Evolutionary conservation across 495 filamentous ascomycete species (phyloP).

Genomic region (Penicillium malachiteum): DNA sequence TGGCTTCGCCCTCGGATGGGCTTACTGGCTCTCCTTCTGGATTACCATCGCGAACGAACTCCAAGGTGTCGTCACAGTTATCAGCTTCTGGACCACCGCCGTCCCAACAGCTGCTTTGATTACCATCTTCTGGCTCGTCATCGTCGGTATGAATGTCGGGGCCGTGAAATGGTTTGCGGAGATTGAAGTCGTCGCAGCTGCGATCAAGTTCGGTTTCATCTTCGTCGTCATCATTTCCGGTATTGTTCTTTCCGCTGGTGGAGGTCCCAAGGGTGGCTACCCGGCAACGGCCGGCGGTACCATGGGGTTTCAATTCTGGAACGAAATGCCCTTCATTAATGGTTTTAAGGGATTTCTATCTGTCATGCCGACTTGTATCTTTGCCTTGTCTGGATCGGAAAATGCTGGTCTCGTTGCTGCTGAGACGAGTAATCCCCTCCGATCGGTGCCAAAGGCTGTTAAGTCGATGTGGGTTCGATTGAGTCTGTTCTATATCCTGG

Average conservation of each 20-base stretch:
- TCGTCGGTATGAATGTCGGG: constrained; percentile 44
- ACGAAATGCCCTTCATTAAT: constrained; percentile 62
- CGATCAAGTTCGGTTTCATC: constrained; percentile 49
- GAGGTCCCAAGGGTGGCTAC: constrained; percentile 1
- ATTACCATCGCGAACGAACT: constrained; percentile 49
- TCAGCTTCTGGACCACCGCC: constrained; percentile 54
- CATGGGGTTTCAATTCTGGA: constrained; percentile 63
- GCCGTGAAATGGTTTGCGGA: constrained; percentile 55
- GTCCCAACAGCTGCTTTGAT: constrained; percentile 49
- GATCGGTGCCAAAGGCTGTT: constrained; percentile 61
- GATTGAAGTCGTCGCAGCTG: constrained; percentile 49
- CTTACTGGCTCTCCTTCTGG: constrained; percentile 46
- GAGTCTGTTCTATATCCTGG: constrained; percentile 57
- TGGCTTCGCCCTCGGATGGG: constrained; percentile 53
- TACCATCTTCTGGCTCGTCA: constrained; percentile 42
- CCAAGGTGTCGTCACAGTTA: constrained; percentile 55
- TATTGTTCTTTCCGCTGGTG: constrained; percentile 34
- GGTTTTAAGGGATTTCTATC: constrained; percentile 68
- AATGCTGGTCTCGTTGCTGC: constrained; percentile 58
- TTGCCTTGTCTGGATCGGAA: constrained; percentile 64
- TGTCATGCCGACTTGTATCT: constrained; percentile 66
- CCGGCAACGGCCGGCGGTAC: constrained; percentile 46
- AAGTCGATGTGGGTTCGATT: constrained; percentile 66
- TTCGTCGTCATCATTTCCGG: constrained; percentile 48
- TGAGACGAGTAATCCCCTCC: constrained; percentile 61